A percentile compares a stretch with the other conserved stretches of the same genome.
These are phyloP conservation scores for Cladosporium colombiae DNA, from an alignment of 2,329 filamentous ascomycete species.

Conservation along the genomic window DNA sequence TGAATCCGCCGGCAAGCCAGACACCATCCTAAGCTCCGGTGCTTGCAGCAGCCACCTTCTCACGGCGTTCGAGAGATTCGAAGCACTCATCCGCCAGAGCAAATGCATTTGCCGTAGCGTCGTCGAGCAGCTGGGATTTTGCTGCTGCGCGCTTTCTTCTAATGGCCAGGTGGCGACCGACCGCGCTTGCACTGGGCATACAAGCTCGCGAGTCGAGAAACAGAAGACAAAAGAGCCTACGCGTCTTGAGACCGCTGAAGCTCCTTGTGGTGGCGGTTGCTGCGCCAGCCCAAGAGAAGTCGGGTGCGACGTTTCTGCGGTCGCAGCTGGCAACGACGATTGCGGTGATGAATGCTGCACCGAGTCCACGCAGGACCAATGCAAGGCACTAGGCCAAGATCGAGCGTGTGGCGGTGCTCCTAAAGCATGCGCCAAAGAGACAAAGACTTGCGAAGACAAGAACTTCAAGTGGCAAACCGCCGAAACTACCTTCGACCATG, in stretches of 20 bases:
- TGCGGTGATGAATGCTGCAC: background rate
- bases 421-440: background rate
- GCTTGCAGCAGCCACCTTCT: slow-evolving; percentile 21
- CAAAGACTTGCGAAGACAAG: background rate
- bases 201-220: background rate
- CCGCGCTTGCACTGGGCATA: slow-evolving; percentile 20
- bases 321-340: background rate
- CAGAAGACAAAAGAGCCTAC: background rate
- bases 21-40: background rate
- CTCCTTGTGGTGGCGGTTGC: slow-evolving; percentile 18
- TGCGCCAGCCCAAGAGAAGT: slow-evolving; percentile 3
- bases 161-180: slow-evolving; percentile 19
- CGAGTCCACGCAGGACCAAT: background rate
- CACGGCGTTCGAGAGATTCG: slow-evolving; percentile 18
- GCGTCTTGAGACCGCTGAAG: background rate
- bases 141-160: slow-evolving; percentile 20
- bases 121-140: slow-evolving; percentile 10
- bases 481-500: background rate
- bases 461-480: background rate
- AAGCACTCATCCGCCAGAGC: slow-evolving; percentile 5
- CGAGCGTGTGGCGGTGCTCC: background rate
- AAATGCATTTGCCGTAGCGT: slow-evolving; percentile 22
- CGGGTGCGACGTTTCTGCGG: slow-evolving; percentile 12
- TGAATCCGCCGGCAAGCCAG: background rate
- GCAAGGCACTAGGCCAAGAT: background rate